Evolutionary conservation across 306 rosid species (phyloP).

Genomic region (Acmispon strigosus): DNA sequence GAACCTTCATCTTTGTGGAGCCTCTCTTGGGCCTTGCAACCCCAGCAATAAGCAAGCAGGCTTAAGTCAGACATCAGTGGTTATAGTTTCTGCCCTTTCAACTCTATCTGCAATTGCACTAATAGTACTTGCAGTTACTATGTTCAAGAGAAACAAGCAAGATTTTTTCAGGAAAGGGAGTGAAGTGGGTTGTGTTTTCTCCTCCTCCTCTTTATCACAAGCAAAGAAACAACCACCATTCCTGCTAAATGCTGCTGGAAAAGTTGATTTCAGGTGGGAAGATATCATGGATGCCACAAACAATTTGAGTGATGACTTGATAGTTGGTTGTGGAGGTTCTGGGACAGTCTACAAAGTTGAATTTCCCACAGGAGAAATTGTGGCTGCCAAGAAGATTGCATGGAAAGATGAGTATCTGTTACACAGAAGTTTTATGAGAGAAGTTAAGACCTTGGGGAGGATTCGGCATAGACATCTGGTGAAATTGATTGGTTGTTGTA

Average conservation of each 20-base stretch:
- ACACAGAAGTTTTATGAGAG: slow-evolving; percentile 70
- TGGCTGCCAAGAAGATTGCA: slow-evolving; percentile 79
- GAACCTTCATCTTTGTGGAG: slow-evolving; percentile 68
- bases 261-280: slow-evolving; percentile 56
- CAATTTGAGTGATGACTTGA: slow-evolving; percentile 63
- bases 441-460: slow-evolving; percentile 81
- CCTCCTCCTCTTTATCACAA: slow-evolving; percentile 63
- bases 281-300: slow-evolving; percentile 79
- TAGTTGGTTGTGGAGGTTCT: slow-evolving; percentile 85
- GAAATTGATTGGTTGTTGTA: slow-evolving; percentile 81
- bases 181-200: slow-evolving; percentile 41
- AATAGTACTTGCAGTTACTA: slow-evolving; percentile 32
- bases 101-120: slow-evolving; percentile 62
- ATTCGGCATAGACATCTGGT: slow-evolving; percentile 86
- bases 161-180: slow-evolving; percentile 34
- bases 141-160: slow-evolving; percentile 38
- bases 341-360: slow-evolving; percentile 82
- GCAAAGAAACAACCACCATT: slow-evolving; percentile 41
- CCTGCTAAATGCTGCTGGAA: slow-evolving; percentile 34
- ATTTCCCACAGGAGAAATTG: slow-evolving; percentile 47
- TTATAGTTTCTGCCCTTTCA: slow-evolving; percentile 55
- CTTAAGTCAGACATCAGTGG: slow-evolving; percentile 36
- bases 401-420: slow-evolving; percentile 65
- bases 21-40: slow-evolving; percentile 51
- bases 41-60: slow-evolving; percentile 19